Conservation (phyloP, 768 basidiomycete species). For the Collybia sp. region DNA sequence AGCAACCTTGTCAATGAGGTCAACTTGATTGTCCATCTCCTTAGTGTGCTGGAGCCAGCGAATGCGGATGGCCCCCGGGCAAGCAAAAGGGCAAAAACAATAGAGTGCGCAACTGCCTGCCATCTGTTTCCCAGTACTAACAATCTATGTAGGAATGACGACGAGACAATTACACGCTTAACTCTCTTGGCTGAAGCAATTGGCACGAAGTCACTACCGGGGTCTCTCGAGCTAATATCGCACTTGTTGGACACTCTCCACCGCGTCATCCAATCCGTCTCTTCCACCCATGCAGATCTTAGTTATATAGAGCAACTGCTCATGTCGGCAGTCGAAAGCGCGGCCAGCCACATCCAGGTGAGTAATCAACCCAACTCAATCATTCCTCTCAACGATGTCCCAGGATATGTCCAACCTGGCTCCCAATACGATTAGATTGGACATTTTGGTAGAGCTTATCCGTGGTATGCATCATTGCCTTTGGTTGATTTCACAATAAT, state of each 20-base stretch:
- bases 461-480: slow-evolving; percentile 43
- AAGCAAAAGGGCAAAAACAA: slow-evolving; percentile 60
- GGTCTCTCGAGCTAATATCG: slow-evolving; percentile 67
- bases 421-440: slow-evolving; percentile 64
- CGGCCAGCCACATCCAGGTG: slow-evolving; percentile 54
- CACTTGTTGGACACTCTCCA: slow-evolving; percentile 69
- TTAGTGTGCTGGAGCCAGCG: slow-evolving; percentile 40
- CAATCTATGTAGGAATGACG: slow-evolving; percentile 11
- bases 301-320: slow-evolving; percentile 80
- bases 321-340: slow-evolving; percentile 74
- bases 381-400: not conserved
- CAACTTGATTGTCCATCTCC: slow-evolving; percentile 45
- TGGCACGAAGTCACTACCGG: slow-evolving; percentile 56
- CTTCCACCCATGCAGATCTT: slow-evolving; percentile 55
- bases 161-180: slow-evolving; percentile 41
- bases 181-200: slow-evolving; percentile 67
- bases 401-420: slow-evolving; percentile 51
- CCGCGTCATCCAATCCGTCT: slow-evolving; percentile 53
- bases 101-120: slow-evolving; percentile 38
- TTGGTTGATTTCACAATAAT: not conserved
- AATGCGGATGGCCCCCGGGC: slow-evolving; percentile 40
- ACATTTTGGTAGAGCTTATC: slow-evolving; percentile 85
- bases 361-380: not conserved
- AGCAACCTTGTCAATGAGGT: slow-evolving; percentile 44
- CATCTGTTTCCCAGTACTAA: not conserved